Evolutionary conservation across 2,329 filamentous ascomycete species (phyloP).

Genomic region (Passalora sequoiae): DNA sequence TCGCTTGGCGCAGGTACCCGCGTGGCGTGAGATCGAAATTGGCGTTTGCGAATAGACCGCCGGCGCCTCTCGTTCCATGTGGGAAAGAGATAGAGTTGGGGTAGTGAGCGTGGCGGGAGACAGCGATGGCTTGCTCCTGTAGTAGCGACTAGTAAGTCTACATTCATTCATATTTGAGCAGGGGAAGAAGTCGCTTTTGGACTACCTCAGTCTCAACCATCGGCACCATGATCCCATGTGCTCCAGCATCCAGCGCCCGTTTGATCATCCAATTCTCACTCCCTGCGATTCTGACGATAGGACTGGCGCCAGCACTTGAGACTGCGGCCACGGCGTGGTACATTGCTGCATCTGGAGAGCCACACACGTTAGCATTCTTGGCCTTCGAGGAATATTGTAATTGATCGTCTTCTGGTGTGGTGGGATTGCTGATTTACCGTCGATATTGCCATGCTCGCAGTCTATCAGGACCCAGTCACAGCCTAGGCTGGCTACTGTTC

Average conservation of each 20-base stretch:
- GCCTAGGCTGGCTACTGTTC: conserved; percentile 14
- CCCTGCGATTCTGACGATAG: conserved; percentile 47
- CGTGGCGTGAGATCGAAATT: conserved; percentile 27
- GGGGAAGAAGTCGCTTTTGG: conserved; percentile 40
- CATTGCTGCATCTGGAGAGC: conserved; percentile 39
- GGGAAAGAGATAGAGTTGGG: too few species aligned
- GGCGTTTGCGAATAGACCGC: conserved; percentile 45
- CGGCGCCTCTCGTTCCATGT: conserved; percentile 46
- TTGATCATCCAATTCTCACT: conserved; percentile 60
- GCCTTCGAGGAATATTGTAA: too few species aligned
- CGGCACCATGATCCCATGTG: conserved; percentile 55
- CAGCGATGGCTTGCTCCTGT: too few species aligned
- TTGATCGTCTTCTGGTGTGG: too few species aligned
- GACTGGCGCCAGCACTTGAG: conserved; percentile 39
- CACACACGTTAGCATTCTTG: too few species aligned
- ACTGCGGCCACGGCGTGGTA: conserved; percentile 52
- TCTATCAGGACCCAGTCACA: conserved; percentile 38
- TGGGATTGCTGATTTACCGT: conserved; percentile 33
- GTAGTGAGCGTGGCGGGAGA: too few species aligned
- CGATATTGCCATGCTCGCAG: conserved; percentile 54
- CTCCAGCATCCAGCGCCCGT: conserved; percentile 54
- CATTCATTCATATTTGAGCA: too few species aligned
- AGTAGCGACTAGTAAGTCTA: too few species aligned
- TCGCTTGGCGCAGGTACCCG: conserved; percentile 50
- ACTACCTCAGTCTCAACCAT: conserved; percentile 13